Evolutionary conservation across 2,329 filamentous ascomycete species (phyloP).

Genomic region (Trichoderma citrinoviride): DNA sequence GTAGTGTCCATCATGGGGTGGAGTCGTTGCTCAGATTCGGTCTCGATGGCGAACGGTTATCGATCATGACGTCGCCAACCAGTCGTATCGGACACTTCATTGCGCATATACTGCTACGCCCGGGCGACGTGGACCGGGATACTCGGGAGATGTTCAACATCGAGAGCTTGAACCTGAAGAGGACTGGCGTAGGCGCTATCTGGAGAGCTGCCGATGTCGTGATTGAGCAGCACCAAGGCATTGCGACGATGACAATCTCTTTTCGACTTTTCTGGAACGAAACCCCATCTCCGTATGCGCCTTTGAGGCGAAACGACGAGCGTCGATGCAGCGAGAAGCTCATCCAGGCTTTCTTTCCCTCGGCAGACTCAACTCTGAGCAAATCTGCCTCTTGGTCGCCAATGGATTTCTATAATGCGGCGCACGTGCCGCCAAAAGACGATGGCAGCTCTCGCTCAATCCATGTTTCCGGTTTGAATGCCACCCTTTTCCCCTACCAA

Average conservation of each 20-base stretch:
- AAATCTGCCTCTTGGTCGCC: slow-evolving; percentile 40
- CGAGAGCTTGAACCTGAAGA: slow-evolving; percentile 21
- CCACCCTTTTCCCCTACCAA: slow-evolving; percentile 69
- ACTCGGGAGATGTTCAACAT: slow-evolving; percentile 26
- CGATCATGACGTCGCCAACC: slow-evolving; percentile 23
- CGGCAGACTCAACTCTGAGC: neutral
- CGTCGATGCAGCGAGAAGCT: slow-evolving; percentile 37
- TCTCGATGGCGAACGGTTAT: slow-evolving; percentile 22
- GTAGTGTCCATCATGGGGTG: slow-evolving; percentile 24
- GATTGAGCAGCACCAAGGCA: slow-evolving; percentile 30
- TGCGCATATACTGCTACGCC: slow-evolving; percentile 26
- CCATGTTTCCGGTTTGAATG: slow-evolving; percentile 43
- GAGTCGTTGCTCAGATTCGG: slow-evolving; percentile 27
- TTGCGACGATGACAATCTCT: slow-evolving; percentile 33
- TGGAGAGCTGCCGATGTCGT: slow-evolving; percentile 36
- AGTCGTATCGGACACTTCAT: slow-evolving; percentile 19
- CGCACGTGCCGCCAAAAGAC: slow-evolving; percentile 56
- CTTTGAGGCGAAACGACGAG: slow-evolving; percentile 32
- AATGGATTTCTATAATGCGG: slow-evolving; percentile 66
- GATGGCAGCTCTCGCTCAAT: slow-evolving; percentile 41
- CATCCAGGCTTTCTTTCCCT: slow-evolving; percentile 38
- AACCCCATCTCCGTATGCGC: slow-evolving; percentile 33
- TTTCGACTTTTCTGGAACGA: slow-evolving; percentile 45
- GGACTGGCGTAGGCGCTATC: slow-evolving; percentile 32
- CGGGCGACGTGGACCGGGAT: slow-evolving; percentile 27